Evolutionary conservation across 257 asterid genomes (phyloP), one percentile per base, ranked within the genome.

Genomic region (Salvia miltiorrhiza): DNA sequence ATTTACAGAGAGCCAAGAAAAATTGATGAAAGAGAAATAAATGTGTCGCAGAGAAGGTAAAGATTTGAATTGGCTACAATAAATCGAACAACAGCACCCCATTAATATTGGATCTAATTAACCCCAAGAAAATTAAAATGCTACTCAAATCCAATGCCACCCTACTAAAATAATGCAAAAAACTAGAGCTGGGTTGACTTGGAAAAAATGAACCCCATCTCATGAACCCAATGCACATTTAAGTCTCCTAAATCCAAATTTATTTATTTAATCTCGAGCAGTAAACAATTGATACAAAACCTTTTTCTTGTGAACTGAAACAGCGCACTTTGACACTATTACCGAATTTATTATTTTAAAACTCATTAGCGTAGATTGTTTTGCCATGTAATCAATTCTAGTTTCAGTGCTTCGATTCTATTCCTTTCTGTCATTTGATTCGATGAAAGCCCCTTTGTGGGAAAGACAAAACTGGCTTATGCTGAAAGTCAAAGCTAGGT

Each of bases 191-290:
- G 75, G 76, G 87, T 90, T 84, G 94, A 86, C 94, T 84, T 80
- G 73, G 72, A 73, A 63, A n/a, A 35, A 41, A 41, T 14, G 40
- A 58, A 74, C 47, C 73, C 72, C 65, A 76, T 53, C 48, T 62
- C 87, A 81, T 65, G 84, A 78, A 54, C 71, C 83, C 95, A 83
- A 86, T 71, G 86, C 73, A 74, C 83, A 90, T 81, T 86, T 63
- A 88, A 84, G 81, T 62, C 77, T 71, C 82, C 63, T 49, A 28
- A 63, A 69, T 65, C 67, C 49, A 68, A 75, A 69, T n/a, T 56
- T 20, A 57, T 30, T 30, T 30, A 30, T 3, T n/a, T 30, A 71
- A 78, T 72, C 73, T 64, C 65, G 69, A 66, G 76, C 54, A 56
- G 75, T 69, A 72, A 73, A 78, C 9, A 55, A 71, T 54, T 83